phyloP scores from a whole-genome alignment of 208 protist species.

The Crithidia acanthocephali region DNA sequence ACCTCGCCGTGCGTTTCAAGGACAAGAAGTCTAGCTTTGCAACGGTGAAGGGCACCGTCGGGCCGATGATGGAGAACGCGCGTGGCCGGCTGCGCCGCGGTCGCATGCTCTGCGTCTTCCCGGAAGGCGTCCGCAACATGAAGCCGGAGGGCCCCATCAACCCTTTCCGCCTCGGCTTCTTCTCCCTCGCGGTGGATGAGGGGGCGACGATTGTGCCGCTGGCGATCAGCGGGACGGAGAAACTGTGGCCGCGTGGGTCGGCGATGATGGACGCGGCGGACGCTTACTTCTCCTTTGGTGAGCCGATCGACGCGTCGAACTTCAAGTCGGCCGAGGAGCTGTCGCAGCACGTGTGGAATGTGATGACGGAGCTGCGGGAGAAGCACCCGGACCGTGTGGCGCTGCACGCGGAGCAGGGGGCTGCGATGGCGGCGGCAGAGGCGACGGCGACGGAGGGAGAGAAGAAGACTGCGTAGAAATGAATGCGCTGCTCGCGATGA shows the following conservation, averaged over 20 bases:
- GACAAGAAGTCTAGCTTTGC: slow-evolving; percentile 76
- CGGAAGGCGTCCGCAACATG: slow-evolving; percentile 79
- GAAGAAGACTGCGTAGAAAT: slow-evolving; percentile 15
- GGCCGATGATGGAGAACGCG: slow-evolving; percentile 82
- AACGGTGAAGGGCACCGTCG: slow-evolving; percentile 82
- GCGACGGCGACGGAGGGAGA: neutral
- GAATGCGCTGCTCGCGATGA: too few relatives aligned
- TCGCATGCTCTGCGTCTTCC: slow-evolving; percentile 85
- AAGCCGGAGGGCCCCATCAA: slow-evolving; percentile 67
- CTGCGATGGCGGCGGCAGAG: neutral
- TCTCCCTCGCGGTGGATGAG: slow-evolving; percentile 77
- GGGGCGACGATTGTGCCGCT: slow-evolving; percentile 81
- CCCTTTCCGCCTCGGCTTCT: slow-evolving; percentile 87
- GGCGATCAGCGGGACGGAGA: slow-evolving; percentile 77
- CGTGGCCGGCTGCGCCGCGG: slow-evolving; percentile 65
- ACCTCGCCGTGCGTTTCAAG: slow-evolving; percentile 77
- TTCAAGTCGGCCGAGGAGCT: slow-evolving; percentile 74
- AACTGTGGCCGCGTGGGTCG: slow-evolving; percentile 69
- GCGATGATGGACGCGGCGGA: slow-evolving; percentile 55
- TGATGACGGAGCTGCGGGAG: slow-evolving; percentile 68
- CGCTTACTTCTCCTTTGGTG: slow-evolving; percentile 77
- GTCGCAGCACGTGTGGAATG: slow-evolving; percentile 59
- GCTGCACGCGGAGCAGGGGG: slow-evolving; percentile 20
- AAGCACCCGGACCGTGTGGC: slow-evolving; percentile 71
- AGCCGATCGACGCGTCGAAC: slow-evolving; percentile 65